Conservation (phyloP, 148 eudicot genomes). For the Pharnaceum exiguum region DNA sequence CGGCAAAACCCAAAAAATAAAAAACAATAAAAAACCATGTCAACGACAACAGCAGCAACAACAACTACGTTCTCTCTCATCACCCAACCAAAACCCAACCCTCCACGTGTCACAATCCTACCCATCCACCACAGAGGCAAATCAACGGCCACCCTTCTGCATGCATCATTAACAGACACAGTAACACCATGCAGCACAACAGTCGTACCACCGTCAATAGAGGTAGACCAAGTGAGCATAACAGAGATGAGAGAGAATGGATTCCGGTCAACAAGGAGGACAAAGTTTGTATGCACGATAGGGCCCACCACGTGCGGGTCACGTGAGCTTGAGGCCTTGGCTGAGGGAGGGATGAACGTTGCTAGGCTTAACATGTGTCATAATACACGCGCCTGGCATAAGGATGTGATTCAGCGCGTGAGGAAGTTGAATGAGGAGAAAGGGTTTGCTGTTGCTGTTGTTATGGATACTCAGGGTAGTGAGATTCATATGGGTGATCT, state of each 20-base stretch:
- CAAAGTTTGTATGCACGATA: conserved; percentile 79
- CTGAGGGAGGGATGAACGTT: conserved; percentile 92
- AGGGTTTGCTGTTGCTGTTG: conserved; percentile 78
- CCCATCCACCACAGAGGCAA: conserved; percentile 18
- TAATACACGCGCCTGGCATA: conserved; percentile 89
- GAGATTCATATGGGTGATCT: conserved; percentile 99
- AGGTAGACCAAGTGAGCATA: conserved; percentile 68
- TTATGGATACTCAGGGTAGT: conserved; percentile 98
- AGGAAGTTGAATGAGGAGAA: conserved; percentile 84
- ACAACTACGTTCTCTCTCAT: conserved; percentile 20
- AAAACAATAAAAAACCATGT: too few relatives aligned
- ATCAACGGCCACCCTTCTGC: neutral
- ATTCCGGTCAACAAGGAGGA: conserved; percentile 65
- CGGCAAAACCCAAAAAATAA: conserved; percentile 14
- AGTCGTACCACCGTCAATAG: conserved; percentile 5
- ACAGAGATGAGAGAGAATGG: conserved; percentile 83
- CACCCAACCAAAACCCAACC: conserved; percentile 2
- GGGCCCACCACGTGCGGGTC: conserved; percentile 73
- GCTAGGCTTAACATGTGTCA: conserved; percentile 96
- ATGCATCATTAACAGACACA: neutral
- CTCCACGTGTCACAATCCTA: conserved; percentile 4
- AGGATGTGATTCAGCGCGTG: conserved; percentile 71
- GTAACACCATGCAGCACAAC: neutral
- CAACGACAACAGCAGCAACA: too few relatives aligned
- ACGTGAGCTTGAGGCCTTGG: conserved; percentile 70